Evolutionary conservation across 768 basidiomycete genomes (phyloP).

Genomic region (Calocybe indica): DNA sequence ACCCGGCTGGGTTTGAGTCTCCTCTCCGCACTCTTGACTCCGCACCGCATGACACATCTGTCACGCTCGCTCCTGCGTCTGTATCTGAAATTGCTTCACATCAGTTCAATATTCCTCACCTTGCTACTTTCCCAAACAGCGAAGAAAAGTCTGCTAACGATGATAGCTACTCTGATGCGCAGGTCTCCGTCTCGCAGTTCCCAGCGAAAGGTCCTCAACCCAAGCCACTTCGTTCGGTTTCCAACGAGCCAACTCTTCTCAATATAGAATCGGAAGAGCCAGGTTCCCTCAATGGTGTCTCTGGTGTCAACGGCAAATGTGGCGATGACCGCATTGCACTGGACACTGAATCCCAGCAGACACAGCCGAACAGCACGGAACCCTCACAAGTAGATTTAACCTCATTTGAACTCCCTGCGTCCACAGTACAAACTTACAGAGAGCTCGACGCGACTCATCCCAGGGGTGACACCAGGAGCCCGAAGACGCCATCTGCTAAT

Average conservation of each 20-base stretch:
- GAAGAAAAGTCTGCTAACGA: slow-evolving; percentile 42
- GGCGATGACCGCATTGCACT: no score
- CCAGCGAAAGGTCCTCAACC: no score
- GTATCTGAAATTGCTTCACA: slow-evolving; percentile 39
- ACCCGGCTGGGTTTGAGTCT: no score
- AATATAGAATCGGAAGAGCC: no score
- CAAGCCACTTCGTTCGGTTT: no score
- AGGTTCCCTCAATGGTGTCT: not conserved
- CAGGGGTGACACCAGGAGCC: no score
- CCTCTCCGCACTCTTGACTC: not conserved
- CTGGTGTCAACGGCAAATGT: not conserved
- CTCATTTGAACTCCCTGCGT: slow-evolving; percentile 45
- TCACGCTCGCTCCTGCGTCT: slow-evolving; percentile 38
- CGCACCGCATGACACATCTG: slow-evolving; percentile 11
- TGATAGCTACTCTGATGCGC: slow-evolving; percentile 38
- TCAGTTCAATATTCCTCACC: slow-evolving; percentile 31
- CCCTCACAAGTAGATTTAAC: slow-evolving; percentile 28
- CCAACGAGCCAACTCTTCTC: no score
- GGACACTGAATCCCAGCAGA: slow-evolving; percentile 12
- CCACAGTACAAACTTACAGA: slow-evolving; percentile 9
- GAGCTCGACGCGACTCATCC: no score
- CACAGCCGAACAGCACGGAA: slow-evolving; percentile 11
- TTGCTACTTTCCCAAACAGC: slow-evolving; percentile 28
- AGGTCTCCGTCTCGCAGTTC: slow-evolving; percentile 23
- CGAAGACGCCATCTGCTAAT: slow-evolving; percentile 63